These are phyloP conservation scores for Hypoxylon fuscum DNA, from an alignment of 495 filamentous ascomycete species.

Conservation along the genomic window DNA sequence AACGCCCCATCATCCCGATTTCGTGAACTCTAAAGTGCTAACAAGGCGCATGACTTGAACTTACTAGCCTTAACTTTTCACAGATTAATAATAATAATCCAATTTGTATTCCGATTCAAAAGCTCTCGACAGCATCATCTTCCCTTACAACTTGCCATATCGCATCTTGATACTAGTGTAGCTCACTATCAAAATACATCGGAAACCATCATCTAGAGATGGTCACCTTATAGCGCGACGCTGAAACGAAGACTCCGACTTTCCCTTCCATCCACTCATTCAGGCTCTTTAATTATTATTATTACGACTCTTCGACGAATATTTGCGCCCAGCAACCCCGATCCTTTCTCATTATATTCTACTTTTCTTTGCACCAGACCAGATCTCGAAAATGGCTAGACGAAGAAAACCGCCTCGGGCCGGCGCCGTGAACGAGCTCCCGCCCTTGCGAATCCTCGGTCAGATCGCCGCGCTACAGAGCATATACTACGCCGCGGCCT, in stretches of 20 bases:
- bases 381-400: slow-evolving; percentile 66
- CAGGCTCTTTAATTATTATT: slow-evolving; percentile 3
- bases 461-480: slow-evolving; percentile 89
- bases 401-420: slow-evolving; percentile 80
- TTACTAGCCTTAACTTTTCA: slow-evolving; percentile 12
- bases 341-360: neutral
- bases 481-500: slow-evolving; percentile 80
- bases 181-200: too few species aligned
- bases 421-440: slow-evolving; percentile 81
- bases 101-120: slow-evolving; percentile 4
- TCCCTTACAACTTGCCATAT: neutral
- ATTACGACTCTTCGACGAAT: neutral
- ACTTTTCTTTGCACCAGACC: neutral
- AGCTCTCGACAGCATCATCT: slow-evolving; percentile 6
- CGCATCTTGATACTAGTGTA: too few species aligned
- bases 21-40: slow-evolving; percentile 7
- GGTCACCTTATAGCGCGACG: slow-evolving; percentile 37
- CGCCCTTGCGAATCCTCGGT: slow-evolving; percentile 82
- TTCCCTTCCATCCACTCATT: slow-evolving; percentile 30
- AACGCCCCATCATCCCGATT: slow-evolving; percentile 2
- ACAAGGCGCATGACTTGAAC: slow-evolving; percentile 24
- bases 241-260: slow-evolving; percentile 10
- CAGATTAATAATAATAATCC: slow-evolving; percentile 24
- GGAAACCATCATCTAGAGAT: slow-evolving; percentile 31
- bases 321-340: neutral